Base-by-base conservation (phyloP, 2,329 filamentous ascomycete genomes). In the Podosphaera aphanis region DNA sequence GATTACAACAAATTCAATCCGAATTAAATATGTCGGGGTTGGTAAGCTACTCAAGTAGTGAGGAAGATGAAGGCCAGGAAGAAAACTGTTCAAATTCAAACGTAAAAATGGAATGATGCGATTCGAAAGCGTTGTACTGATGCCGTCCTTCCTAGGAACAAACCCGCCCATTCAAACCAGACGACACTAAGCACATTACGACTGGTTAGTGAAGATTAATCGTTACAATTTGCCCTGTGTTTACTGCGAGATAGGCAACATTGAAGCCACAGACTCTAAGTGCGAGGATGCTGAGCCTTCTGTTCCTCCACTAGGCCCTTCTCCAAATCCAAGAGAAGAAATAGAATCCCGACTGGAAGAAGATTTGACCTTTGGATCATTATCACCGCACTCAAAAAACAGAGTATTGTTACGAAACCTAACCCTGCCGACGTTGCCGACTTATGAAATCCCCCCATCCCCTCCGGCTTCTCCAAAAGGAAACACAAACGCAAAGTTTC, bases 401-500 rank as follows among this genome's bases (percentile, higher is more conserved):
- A 76, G 80, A 51, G 66, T 73, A 23, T 62, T 76, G 19, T 64
- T 84, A 15, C 78, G 77, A 53, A 71, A 79, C 54, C 70, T 88
- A 37, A 90, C 83, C 20, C 68, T 88, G 38, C 83, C 83, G 2
- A 67, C 74, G 2, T 62, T 77, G 3, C 76, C 82, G 1, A 77
- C 83, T 61, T 73, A 84, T 55, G 67, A 76, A 53, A 84, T 90
- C 49, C 82, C 82, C 0, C 67, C 73, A 8, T 84, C 81, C 3
- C 82, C 82, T 1, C 76, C 78, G 0, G 72, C 72, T 20, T 71
- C 72, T 2, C 72, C 72, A 10, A 62, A 66, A 0, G 64, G 29
- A 53, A 62, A 37, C 61, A 62, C 75, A 11, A 77, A 70, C 44
- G 68, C 71, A 52, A 85, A 83, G 54, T 79, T 88, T 53, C 69